Percentiles rank a stretch among this genome's conserved stretches.
Evolutionary conservation across 2,329 filamentous ascomycete genomes (phyloP).

Genomic region (Colletotrichum sp.): DNA sequence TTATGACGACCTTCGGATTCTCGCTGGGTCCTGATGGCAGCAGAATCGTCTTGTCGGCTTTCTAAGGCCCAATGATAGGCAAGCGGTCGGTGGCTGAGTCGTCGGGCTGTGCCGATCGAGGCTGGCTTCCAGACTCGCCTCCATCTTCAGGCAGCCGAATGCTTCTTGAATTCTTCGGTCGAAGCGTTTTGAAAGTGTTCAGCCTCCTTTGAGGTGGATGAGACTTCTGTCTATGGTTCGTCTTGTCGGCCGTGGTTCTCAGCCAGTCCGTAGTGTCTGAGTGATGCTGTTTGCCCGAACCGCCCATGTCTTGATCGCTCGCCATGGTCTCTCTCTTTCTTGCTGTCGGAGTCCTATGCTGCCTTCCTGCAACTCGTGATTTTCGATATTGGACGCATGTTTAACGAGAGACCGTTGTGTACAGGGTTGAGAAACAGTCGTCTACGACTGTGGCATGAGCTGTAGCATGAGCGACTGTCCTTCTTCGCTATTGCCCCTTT

Average conservation of each 20-base stretch:
- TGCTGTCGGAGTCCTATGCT: neutral
- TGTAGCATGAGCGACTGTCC: neutral
- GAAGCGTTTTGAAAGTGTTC: neutral
- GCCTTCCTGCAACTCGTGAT: neutral
- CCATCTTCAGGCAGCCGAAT: neutral
- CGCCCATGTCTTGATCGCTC: neutral
- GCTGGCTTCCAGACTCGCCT: neutral
- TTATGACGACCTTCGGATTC: neutral
- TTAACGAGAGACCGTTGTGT: neutral
- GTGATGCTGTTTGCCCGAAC: neutral
- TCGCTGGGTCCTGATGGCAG: neutral
- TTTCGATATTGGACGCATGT: neutral
- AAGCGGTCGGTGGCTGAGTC: neutral
- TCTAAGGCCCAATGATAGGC: neutral
- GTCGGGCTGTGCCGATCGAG: neutral
- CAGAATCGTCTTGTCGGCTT: neutral
- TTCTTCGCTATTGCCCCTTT: neutral
- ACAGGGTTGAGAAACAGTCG: neutral
- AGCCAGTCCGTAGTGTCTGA: neutral
- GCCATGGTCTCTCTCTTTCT: neutral
- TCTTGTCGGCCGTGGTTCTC: neutral
- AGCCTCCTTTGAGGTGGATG: neutral
- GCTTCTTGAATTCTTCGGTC: neutral
- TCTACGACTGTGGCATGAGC: neutral
- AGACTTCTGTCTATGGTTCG: neutral